These are phyloP conservation scores for Arabidopsis arenosa DNA, from an alignment of 345 rosid genomes.

Conservation along the genomic window DNA sequence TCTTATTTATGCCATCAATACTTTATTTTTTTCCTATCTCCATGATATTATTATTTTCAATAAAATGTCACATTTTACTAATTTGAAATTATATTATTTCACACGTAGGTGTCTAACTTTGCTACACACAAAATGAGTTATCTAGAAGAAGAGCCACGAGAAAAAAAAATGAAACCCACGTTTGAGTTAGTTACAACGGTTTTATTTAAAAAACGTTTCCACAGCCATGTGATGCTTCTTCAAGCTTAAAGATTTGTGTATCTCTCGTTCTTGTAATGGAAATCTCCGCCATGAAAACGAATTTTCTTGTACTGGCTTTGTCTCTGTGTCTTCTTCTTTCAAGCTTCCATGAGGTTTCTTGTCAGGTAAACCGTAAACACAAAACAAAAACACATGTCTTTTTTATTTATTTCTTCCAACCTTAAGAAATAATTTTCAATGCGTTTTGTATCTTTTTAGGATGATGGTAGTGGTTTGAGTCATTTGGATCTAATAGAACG, in stretches of 20 bases:
- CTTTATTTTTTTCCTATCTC: too few species aligned
- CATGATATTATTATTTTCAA: too few species aligned
- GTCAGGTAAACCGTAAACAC: slow-evolving; percentile 46
- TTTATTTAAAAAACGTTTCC: slow-evolving; percentile 27
- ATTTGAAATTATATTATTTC: too few species aligned
- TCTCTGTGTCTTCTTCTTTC: slow-evolving; percentile 40
- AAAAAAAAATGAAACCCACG: slow-evolving; percentile 35
- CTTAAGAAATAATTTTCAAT: neutral
- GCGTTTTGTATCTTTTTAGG: slow-evolving; percentile 16
- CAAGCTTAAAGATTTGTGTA: slow-evolving; percentile 15
- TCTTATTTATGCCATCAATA: too few species aligned
- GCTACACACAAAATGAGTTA: too few species aligned
- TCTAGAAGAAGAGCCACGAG: neutral
- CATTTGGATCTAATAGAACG: slow-evolving; percentile 40
- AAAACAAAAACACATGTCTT: neutral
- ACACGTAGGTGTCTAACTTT: too few species aligned
- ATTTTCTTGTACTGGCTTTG: slow-evolving; percentile 24
- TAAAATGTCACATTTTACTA: too few species aligned
- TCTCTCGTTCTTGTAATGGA: slow-evolving; percentile 8
- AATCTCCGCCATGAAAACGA: slow-evolving; percentile 27
- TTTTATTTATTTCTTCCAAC: neutral
- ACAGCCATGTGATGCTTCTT: slow-evolving; percentile 12
- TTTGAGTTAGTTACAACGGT: slow-evolving; percentile 46
- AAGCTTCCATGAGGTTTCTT: slow-evolving; percentile 39
- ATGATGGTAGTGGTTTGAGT: slow-evolving; percentile 39